Conservation (phyloP, 768 basidiomycete species). For the Auricularia sp. region DNA sequence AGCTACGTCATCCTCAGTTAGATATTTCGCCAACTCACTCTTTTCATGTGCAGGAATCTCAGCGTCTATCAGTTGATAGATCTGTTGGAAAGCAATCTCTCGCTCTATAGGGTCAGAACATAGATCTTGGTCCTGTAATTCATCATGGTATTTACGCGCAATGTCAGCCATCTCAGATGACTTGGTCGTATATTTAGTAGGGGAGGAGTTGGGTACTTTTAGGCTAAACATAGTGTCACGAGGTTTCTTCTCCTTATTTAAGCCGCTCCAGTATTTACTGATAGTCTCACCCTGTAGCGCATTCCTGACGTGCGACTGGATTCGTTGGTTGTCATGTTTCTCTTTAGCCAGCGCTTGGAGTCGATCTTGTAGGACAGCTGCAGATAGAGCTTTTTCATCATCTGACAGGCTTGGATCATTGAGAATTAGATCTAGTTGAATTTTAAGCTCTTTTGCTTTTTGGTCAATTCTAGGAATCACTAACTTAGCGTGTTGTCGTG, state of each 20-base stretch:
- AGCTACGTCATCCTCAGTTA: not conserved
- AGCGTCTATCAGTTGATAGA: not conserved
- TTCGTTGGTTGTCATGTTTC: not conserved
- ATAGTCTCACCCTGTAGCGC: not conserved
- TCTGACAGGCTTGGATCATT: not conserved
- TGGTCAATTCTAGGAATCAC: not conserved
- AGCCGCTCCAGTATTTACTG: not conserved
- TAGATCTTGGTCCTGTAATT: not conserved
- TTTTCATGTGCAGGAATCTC: not conserved
- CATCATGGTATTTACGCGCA: not conserved
- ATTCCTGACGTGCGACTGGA: not conserved
- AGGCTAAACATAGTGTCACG: not conserved
- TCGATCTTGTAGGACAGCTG: not conserved
- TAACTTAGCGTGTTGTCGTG: not conserved
- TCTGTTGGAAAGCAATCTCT: not conserved
- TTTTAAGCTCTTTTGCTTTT: not conserved
- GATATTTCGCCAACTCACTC: conserved; percentile 21
- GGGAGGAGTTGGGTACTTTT: not conserved
- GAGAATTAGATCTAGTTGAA: not conserved
- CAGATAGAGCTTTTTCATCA: not conserved
- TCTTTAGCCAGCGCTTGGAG: not conserved
- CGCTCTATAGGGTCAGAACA: not conserved
- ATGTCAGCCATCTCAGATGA: not conserved
- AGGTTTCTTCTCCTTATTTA: not conserved
- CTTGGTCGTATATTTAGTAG: not conserved